Evolutionary conservation across 2,329 filamentous ascomycete genomes (phyloP).

Genomic region (Pyricularia sp.): DNA sequence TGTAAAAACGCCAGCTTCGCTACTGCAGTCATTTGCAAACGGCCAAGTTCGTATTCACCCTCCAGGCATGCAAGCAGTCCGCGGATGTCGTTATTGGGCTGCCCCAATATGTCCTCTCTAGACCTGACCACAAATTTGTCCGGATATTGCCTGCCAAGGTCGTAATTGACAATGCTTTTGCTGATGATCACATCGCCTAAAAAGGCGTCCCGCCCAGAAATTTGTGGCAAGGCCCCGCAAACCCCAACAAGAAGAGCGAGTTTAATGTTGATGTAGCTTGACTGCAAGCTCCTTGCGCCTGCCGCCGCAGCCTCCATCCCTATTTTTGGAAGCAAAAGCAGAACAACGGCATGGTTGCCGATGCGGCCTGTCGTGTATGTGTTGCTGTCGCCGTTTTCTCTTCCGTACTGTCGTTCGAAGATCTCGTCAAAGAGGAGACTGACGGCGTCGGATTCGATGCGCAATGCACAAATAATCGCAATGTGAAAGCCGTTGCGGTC

Average conservation of each 20-base stretch:
- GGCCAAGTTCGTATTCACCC: neutral
- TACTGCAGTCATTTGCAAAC: neutral
- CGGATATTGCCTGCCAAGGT: constrained; percentile 17
- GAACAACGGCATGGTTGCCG: too few species aligned
- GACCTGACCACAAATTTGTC: constrained; percentile 16
- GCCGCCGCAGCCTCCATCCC: too few species aligned
- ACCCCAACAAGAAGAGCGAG: constrained; percentile 28
- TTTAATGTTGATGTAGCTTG: constrained; percentile 23
- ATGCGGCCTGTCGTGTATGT: too few species aligned
- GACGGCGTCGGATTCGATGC: too few species aligned
- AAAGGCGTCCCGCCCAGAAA: constrained; percentile 10
- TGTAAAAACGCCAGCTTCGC: neutral
- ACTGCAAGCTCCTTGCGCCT: neutral
- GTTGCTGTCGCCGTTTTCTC: too few species aligned
- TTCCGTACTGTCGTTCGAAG: too few species aligned
- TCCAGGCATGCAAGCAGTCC: neutral
- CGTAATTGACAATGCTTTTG: constrained; percentile 18
- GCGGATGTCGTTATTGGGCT: neutral
- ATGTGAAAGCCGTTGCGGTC: too few species aligned
- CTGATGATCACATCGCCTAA: constrained; percentile 25
- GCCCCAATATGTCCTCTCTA: constrained; percentile 1
- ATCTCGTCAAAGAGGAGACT: too few species aligned
- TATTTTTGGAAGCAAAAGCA: too few species aligned
- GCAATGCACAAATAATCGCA: too few species aligned
- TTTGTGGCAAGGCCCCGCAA: constrained; percentile 22